Evolutionary conservation across 495 filamentous ascomycete species (phyloP).

Genomic region (Ascodesmis nigricans): DNA sequence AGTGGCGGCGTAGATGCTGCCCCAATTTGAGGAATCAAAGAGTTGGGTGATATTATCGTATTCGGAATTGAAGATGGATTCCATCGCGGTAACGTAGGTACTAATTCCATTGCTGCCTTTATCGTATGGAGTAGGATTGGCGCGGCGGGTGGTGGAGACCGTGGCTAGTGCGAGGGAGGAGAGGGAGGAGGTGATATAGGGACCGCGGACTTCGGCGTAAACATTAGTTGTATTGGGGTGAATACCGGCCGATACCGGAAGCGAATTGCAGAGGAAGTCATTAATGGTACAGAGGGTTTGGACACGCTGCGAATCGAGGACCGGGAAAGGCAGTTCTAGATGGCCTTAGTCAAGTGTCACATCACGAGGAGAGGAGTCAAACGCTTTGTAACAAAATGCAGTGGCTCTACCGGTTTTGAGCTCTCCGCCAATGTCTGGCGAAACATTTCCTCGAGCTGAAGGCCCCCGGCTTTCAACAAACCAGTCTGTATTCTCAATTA

Average conservation of each 20-base stretch:
- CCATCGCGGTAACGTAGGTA: constrained; percentile 67
- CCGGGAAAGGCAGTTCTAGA: constrained; percentile 45
- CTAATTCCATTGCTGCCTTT: constrained; percentile 86
- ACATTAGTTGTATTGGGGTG: constrained; percentile 41
- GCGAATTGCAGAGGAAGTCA: constrained; percentile 32
- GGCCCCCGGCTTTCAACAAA: constrained; percentile 53
- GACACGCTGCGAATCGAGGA: constrained; percentile 33
- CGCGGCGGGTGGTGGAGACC: constrained; percentile 41
- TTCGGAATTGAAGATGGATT: constrained; percentile 66
- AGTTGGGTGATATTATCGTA: constrained; percentile 69
- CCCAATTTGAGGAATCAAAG: constrained; percentile 69
- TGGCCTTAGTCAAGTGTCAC: neutral
- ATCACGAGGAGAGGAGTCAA: neutral
- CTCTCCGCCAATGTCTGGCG: constrained; percentile 52
- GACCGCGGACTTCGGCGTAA: constrained; percentile 65
- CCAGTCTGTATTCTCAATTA: constrained; percentile 30
- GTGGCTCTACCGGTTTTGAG: constrained; percentile 54
- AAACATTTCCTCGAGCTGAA: constrained; percentile 63
- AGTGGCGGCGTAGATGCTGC: constrained; percentile 50
- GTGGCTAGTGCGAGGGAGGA: constrained; percentile 73
- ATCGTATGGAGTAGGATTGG: constrained; percentile 56
- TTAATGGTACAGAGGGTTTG: constrained; percentile 38
- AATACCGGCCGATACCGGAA: constrained; percentile 27
- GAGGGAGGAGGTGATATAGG: constrained; percentile 58
- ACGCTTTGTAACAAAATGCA: constrained; percentile 86